Conservation (phyloP, 78 protist species). For the Dictyostelium discoideum region DNA sequence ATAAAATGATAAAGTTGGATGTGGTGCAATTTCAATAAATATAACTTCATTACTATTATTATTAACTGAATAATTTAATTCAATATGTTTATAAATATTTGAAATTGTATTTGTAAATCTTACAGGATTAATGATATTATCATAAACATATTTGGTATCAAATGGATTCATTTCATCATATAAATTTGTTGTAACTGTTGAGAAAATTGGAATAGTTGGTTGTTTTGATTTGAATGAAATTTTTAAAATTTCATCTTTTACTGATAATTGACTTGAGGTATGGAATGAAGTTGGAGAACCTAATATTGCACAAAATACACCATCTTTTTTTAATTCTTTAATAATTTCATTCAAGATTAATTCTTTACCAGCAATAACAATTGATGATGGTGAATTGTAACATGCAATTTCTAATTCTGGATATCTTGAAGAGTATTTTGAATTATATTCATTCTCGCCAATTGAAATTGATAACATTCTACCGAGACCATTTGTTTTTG, state of each 20-base stretch:
- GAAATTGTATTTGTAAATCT: neutral
- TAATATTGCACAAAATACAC: neutral
- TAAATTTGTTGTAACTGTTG: neutral
- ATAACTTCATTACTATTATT: neutral
- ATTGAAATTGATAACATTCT: slow-evolving; percentile 59
- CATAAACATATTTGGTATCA: neutral
- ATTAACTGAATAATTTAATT: neutral
- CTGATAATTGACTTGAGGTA: neutral
- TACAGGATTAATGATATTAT: neutral
- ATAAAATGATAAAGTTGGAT: slow-evolving; percentile 17
- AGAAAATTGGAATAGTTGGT: neutral
- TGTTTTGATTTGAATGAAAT: neutral
- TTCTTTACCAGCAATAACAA: neutral
- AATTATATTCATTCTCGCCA: neutral
- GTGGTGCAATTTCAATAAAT: slow-evolving; percentile 60
- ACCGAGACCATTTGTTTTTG: neutral
- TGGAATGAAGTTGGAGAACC: neutral
- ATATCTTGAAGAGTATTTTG: neutral
- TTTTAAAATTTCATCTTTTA: neutral
- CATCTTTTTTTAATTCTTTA: neutral
- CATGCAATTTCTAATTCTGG: slow-evolving; percentile 44
- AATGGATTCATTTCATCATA: neutral
- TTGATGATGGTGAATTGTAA: slow-evolving; percentile 37
- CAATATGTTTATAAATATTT: neutral
- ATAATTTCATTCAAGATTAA: neutral